Conservation (phyloP, 805 yeast genomes). For the Nakazawaea populi region DNA sequence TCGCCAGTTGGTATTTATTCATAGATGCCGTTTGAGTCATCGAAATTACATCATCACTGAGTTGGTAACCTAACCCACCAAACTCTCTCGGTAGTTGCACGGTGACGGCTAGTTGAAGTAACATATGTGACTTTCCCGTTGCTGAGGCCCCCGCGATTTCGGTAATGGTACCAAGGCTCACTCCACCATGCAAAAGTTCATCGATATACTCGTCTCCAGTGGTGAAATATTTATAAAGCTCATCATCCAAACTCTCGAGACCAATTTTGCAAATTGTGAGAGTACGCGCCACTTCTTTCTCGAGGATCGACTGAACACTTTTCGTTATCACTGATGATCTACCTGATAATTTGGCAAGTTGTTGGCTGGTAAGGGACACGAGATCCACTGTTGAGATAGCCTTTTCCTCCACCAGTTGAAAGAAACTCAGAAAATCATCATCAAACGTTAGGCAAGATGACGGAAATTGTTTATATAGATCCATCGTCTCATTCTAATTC, state of each 20-base stretch:
- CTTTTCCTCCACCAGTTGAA: slow-evolving; percentile 1
- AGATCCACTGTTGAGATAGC: slow-evolving; percentile 4
- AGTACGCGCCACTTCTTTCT: background rate
- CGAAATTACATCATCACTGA: slow-evolving; percentile 12
- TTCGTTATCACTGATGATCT: slow-evolving; percentile 3
- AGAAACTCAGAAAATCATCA: slow-evolving; percentile 2
- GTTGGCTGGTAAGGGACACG: background rate
- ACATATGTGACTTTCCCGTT: slow-evolving; percentile 79
- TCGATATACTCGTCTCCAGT: slow-evolving; percentile 52
- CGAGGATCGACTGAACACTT: slow-evolving; percentile 10
- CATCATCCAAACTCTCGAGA: slow-evolving; percentile 11
- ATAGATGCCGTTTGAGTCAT: slow-evolving; percentile 2
- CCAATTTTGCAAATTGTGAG: slow-evolving; percentile 6
- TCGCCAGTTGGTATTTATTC: slow-evolving; percentile 15
- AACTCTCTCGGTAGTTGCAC: slow-evolving; percentile 43
- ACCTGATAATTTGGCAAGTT: slow-evolving; percentile 4
- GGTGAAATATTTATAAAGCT: slow-evolving; percentile 27
- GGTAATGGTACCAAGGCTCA: slow-evolving; percentile 48
- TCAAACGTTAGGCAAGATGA: slow-evolving; percentile 10
- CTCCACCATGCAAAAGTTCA: slow-evolving; percentile 46
- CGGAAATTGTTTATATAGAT: slow-evolving; percentile 13
- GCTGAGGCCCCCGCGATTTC: slow-evolving; percentile 85
- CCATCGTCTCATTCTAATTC: slow-evolving; percentile 5
- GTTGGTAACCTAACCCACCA: slow-evolving; percentile 38
- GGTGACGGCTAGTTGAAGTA: slow-evolving; percentile 57